Evolutionary conservation across 2,329 filamentous ascomycete genomes (phyloP).

Genomic region (Microdochium paspali): DNA sequence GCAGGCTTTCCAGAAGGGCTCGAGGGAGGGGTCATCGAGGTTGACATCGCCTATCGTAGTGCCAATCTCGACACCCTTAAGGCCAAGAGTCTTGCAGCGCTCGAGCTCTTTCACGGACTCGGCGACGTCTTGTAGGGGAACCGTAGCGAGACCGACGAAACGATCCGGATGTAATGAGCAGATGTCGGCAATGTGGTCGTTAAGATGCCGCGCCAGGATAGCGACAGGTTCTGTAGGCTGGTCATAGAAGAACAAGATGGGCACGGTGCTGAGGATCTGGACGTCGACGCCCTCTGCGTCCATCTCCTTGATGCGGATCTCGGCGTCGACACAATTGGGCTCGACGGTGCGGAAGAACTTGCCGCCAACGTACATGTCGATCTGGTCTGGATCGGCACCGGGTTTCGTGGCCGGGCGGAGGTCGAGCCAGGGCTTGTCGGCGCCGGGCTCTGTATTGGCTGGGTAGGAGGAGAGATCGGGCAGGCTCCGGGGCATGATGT

Average conservation of each 20-base stretch:
- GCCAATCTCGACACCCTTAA: slow-evolving; percentile 23
- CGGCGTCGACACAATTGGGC: slow-evolving; percentile 20
- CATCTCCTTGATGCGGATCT: slow-evolving; percentile 19
- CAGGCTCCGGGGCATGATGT: slow-evolving; percentile 26
- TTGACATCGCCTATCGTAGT: slow-evolving; percentile 19
- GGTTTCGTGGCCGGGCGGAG: slow-evolving; percentile 11
- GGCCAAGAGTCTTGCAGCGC: slow-evolving; percentile 12
- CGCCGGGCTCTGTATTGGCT: slow-evolving; percentile 23
- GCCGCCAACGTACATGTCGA: slow-evolving; percentile 24
- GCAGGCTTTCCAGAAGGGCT: slow-evolving; percentile 21
- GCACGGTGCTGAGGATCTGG: slow-evolving; percentile 24
- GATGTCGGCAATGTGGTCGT: slow-evolving; percentile 19
- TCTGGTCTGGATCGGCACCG: slow-evolving; percentile 10
- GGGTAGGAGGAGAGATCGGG: slow-evolving; percentile 31
- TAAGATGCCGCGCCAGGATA: slow-evolving; percentile 19
- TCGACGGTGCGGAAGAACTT: slow-evolving; percentile 23
- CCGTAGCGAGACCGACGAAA: slow-evolving; percentile 22
- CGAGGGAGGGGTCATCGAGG: slow-evolving; percentile 17
- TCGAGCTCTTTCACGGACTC: slow-evolving; percentile 17
- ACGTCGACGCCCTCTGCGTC: slow-evolving; percentile 23
- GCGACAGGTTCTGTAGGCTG: slow-evolving; percentile 15
- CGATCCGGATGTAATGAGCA: slow-evolving; percentile 13
- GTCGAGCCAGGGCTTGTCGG: slow-evolving; percentile 23
- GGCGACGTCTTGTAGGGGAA: slow-evolving; percentile 20
- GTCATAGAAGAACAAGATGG: slow-evolving; percentile 26